Conservation (phyloP, 2,329 filamentous ascomycete genomes). For the Colletotrichum sp. region DNA sequence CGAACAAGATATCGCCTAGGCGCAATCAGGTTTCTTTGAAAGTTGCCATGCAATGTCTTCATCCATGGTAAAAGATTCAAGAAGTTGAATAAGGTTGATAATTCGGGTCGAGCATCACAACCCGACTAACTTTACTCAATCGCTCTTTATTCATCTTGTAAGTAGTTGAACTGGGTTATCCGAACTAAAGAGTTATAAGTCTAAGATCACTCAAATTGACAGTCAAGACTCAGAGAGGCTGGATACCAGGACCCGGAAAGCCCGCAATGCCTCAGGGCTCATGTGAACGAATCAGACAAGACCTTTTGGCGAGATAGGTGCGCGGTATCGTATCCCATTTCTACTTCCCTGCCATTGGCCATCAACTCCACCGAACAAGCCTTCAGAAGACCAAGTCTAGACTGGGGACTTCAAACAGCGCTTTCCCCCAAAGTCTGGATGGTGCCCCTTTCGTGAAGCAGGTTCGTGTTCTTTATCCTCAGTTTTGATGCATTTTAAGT, state of each 20-base stretch:
- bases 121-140: neutral
- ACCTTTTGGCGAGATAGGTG: too few relatives aligned
- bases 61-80: accelerated
- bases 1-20: neutral
- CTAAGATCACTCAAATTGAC: neutral
- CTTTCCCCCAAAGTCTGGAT: neutral
- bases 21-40: neutral
- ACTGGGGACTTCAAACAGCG: neutral
- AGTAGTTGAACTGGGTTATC: neutral
- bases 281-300: too few relatives aligned
- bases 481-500: neutral
- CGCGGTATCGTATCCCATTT: neutral
- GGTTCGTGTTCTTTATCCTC: neutral
- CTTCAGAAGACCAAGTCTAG: neutral
- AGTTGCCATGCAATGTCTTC: too few relatives aligned
- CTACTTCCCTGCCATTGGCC: neutral
- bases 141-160: neutral
- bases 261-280: too few relatives aligned
- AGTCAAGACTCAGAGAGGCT: neutral
- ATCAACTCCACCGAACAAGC: accelerated
- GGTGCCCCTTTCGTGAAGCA: neutral
- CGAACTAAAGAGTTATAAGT: neutral
- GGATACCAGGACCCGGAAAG: neutral
- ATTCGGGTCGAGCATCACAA: too few relatives aligned
- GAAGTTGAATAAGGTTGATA: neutral